phyloP scores from a whole-genome alignment of 129 eudicot species.

The Artemisia argyi region DNA sequence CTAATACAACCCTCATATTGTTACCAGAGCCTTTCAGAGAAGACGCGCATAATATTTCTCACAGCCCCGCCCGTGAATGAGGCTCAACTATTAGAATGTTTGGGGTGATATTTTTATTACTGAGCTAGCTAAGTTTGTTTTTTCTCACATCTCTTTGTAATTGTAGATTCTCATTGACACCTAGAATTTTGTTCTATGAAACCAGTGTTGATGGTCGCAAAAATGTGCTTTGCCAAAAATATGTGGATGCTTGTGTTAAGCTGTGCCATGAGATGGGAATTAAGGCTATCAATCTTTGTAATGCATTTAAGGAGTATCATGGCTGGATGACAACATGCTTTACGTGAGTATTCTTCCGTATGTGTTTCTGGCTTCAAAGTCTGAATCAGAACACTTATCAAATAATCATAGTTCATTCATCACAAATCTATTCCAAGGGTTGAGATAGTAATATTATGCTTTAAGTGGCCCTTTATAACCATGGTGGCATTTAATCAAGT shows the following conservation, averaged over 20 bases:
- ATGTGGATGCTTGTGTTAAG: slow-evolving; percentile 63
- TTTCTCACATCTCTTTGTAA: neutral
- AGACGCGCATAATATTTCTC: slow-evolving; percentile 60
- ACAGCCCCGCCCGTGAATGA: slow-evolving; percentile 69
- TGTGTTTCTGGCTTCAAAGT: no score
- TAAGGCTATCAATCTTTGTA: slow-evolving; percentile 64
- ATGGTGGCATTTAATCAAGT: no score
- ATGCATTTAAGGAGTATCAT: slow-evolving; percentile 45
- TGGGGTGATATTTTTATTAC: slow-evolving; percentile 41
- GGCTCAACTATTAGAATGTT: slow-evolving; percentile 36
- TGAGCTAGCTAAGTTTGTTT: neutral
- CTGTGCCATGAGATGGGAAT: slow-evolving; percentile 53
- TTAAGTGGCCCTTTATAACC: no score
- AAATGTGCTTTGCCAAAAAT: slow-evolving; percentile 52
- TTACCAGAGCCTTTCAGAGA: slow-evolving; percentile 67
- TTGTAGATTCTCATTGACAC: neutral
- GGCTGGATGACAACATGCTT: slow-evolving; percentile 64
- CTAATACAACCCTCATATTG: neutral
- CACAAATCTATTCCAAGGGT: no score
- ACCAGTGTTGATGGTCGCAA: slow-evolving; percentile 46
- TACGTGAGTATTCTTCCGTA: slow-evolving; percentile 43
- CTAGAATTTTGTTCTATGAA: neutral
- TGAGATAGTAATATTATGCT: no score
- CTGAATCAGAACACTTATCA: no score
- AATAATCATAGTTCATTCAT: no score